Percentiles rank a stretch among this genome's conserved stretches.
These are phyloP conservation scores for Ustilago loliicola DNA, from an alignment of 1,284 basidiomycete species.

Conservation along the genomic window DNA sequence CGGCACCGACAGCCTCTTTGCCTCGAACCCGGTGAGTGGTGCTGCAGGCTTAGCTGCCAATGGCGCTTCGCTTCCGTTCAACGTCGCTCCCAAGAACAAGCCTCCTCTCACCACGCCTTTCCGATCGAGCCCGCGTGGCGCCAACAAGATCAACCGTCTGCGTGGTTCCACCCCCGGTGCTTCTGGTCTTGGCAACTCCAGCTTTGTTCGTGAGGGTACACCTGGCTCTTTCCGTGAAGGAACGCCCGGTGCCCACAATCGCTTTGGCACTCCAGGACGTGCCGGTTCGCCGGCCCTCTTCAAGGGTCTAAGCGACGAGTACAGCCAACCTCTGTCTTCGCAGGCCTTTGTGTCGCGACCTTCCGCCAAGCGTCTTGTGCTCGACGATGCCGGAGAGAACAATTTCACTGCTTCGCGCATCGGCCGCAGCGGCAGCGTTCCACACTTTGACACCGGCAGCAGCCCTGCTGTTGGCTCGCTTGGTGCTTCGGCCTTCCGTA, in stretches of 20 bases:
- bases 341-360: conserved; percentile 79
- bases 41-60: conserved; percentile 57
- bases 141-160: conserved; percentile 65
- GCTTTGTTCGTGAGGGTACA: conserved; percentile 53
- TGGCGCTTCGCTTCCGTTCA: conserved; percentile 65
- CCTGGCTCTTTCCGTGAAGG: conserved; percentile 64
- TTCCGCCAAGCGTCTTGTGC: conserved; percentile 93
- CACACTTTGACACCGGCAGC: conserved; percentile 41
- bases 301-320: conserved; percentile 75
- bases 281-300: conserved; percentile 67
- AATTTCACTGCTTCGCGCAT: conserved; percentile 47
- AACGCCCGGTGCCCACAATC: conserved; percentile 55
- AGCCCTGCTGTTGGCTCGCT: conserved; percentile 47
- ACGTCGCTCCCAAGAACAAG: conserved; percentile 71
- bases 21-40: conserved; percentile 51
- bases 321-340: conserved; percentile 63
- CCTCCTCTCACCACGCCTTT: conserved; percentile 73
- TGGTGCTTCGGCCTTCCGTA: conserved; percentile 45
- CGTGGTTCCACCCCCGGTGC: conserved; percentile 65
- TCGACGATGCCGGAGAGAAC: conserved; percentile 74
- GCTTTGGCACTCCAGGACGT: conserved; percentile 47
- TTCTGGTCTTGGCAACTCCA: conserved; percentile 48
- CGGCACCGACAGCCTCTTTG: conserved; percentile 78
- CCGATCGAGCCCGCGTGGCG: conserved; percentile 67
- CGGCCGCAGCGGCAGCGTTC: conserved; percentile 51